These are phyloP conservation scores for Ganoderma boninense DNA, from an alignment of 1,284 basidiomycete species.

Conservation along the genomic window DNA sequence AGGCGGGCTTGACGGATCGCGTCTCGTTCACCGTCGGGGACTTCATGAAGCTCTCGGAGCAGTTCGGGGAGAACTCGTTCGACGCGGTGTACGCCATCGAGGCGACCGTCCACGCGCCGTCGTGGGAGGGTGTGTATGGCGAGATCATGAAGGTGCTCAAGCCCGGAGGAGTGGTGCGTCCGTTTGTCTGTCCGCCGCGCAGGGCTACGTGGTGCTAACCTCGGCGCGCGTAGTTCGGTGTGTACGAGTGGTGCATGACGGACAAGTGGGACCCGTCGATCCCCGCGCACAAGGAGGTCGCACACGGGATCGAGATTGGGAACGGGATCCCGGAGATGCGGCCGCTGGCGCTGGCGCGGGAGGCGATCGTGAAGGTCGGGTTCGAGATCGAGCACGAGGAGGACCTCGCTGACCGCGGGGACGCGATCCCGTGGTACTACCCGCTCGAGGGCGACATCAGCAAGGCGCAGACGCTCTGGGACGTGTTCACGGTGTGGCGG, in stretches of 20 bases:
- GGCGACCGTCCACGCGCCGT: slow-evolving; percentile 96
- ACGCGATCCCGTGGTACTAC: slow-evolving; percentile 94
- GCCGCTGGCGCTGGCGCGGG: slow-evolving; percentile 73
- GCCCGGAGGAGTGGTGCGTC: slow-evolving; percentile 91
- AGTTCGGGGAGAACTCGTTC: slow-evolving; percentile 94
- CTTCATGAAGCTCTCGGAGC: slow-evolving; percentile 94
- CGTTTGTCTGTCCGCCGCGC: neutral
- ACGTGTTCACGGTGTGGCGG: slow-evolving; percentile 88
- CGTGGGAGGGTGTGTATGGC: slow-evolving; percentile 95
- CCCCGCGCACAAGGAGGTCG: slow-evolving; percentile 91
- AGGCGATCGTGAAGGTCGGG: slow-evolving; percentile 87
- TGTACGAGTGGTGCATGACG: slow-evolving; percentile 99
- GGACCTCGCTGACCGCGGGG: slow-evolving; percentile 89
- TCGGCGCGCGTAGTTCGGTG: slow-evolving; percentile 78
- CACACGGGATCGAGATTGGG: slow-evolving; percentile 91
- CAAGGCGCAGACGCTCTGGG: slow-evolving; percentile 96
- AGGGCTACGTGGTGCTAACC: neutral
- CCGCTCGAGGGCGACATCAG: slow-evolving; percentile 92
- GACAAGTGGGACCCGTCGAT: slow-evolving; percentile 91
- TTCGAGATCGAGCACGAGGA: slow-evolving; percentile 94
- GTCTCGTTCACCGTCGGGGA: slow-evolving; percentile 90
- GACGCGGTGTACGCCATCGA: slow-evolving; percentile 99
- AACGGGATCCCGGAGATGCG: slow-evolving; percentile 99
- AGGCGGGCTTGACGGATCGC: slow-evolving; percentile 81
- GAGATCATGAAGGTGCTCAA: slow-evolving; percentile 96